phyloP scores from a whole-genome alignment of 371 early-diverging fungal genomes.

The Apophysomyces ossiformis region DNA sequence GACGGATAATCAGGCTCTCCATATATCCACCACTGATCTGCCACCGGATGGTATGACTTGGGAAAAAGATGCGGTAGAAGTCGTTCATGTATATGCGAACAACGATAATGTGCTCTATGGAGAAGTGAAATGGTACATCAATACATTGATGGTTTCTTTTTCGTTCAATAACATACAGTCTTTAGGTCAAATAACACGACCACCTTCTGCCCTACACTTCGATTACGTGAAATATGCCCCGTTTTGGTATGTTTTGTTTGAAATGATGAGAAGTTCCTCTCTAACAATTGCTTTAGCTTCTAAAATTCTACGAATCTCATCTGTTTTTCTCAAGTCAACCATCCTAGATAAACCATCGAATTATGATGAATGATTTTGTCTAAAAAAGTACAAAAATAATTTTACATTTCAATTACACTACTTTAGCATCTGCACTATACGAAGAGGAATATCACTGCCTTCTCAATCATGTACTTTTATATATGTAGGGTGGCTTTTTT shows the following conservation, averaged over 20 bases:
- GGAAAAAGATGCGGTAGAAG: neutral
- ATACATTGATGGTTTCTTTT: neutral
- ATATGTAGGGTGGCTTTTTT: too few relatives aligned
- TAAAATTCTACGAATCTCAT: neutral
- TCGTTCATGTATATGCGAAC: conserved; percentile 5
- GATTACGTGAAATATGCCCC: conserved; percentile 1
- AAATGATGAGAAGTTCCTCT: neutral
- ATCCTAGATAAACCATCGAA: neutral
- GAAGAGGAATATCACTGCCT: too few relatives aligned
- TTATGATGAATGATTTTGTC: too few relatives aligned
- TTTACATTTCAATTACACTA: too few relatives aligned
- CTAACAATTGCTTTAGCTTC: neutral
- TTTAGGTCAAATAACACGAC: conserved; percentile 2
- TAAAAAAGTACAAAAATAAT: too few relatives aligned
- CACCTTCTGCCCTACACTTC: conserved; percentile 7
- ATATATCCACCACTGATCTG: neutral
- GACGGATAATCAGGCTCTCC: neutral
- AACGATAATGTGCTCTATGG: neutral
- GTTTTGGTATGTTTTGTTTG: neutral
- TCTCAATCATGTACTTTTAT: too few relatives aligned
- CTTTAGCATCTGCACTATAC: too few relatives aligned
- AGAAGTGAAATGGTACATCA: conserved; percentile 1
- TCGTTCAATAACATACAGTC: neutral
- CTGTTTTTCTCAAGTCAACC: neutral
- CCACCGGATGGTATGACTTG: conserved; percentile 6